Conservation (phyloP, 805 yeast genomes). For the Vanderwaltozyma yarrowii region DNA sequence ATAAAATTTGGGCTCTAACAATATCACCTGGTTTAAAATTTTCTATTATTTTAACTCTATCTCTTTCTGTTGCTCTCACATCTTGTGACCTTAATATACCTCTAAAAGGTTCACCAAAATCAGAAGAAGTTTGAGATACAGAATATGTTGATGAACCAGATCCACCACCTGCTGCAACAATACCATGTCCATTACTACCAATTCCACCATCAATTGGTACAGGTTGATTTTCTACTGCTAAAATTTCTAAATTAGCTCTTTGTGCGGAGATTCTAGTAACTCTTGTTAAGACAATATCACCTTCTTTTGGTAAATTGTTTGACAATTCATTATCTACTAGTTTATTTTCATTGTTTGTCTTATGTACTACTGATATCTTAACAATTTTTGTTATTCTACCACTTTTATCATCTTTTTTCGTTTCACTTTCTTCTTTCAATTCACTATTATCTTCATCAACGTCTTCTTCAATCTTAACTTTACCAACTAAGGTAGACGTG, state of each 20-base stretch:
- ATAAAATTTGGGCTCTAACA: conserved; percentile 67
- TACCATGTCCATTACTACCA: conserved; percentile 44
- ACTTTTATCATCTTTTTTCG: conserved; percentile 5
- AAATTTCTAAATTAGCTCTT: conserved; percentile 73
- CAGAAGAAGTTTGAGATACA: conserved; percentile 42
- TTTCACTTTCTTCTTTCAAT: conserved; percentile 8
- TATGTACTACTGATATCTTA: conserved; percentile 24
- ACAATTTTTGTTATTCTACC: conserved; percentile 14
- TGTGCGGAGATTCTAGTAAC: conserved; percentile 55
- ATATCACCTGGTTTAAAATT: conserved; percentile 89
- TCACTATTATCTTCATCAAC: conserved; percentile 5
- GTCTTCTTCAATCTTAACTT: conserved; percentile 28
- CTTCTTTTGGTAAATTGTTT: conserved; percentile 65
- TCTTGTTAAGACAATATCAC: conserved; percentile 69
- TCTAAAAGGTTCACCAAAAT: conserved; percentile 79
- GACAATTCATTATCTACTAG: conserved; percentile 24
- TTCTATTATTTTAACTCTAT: conserved; percentile 66
- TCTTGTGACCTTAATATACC: conserved; percentile 84
- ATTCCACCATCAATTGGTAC: conserved; percentile 53
- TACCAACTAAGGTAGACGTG: conserved; percentile 56
- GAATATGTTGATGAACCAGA: conserved; percentile 39
- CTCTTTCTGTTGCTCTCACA: conserved; percentile 84
- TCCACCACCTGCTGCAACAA: conserved; percentile 41
- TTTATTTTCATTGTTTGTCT: conserved; percentile 6
- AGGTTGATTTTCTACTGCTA: conserved; percentile 53